Conservation (phyloP, 1,139 yeast genomes). For the Kurtzmaniella quercitrusa region DNA sequence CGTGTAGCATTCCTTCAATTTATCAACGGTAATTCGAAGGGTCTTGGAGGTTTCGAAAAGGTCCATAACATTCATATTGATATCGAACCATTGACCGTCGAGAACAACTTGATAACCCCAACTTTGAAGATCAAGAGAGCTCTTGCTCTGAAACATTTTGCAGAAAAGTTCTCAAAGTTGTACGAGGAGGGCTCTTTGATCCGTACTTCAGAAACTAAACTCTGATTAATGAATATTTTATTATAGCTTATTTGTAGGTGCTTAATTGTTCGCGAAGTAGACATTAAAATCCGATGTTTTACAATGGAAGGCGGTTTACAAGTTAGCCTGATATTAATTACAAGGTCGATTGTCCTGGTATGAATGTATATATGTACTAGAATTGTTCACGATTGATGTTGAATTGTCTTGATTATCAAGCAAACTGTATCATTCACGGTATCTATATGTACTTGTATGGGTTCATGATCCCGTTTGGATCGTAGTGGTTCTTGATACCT, state of each 20-base stretch:
- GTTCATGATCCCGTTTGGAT: conserved; percentile 86
- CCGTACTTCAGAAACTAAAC: conserved; percentile 13
- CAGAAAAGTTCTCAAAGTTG: conserved; percentile 17
- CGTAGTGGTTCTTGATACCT: conserved; percentile 71
- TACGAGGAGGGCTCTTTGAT: conserved; percentile 26
- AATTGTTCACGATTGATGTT: too few relatives aligned
- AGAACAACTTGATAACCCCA: conserved; percentile 38
- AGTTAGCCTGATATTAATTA: too few relatives aligned
- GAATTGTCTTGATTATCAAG: background rate
- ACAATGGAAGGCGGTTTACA: too few relatives aligned
- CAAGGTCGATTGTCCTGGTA: too few relatives aligned
- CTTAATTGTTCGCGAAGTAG: too few relatives aligned
- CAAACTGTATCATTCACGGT: conserved; percentile 5
- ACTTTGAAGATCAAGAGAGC: conserved; percentile 40
- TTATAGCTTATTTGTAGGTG: too few relatives aligned
- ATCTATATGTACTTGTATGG: conserved; percentile 78
- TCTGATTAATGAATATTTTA: conserved; percentile 7
- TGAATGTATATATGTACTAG: too few relatives aligned
- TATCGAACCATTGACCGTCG: conserved; percentile 38
- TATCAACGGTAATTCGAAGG: conserved; percentile 24
- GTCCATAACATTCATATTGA: conserved; percentile 32
- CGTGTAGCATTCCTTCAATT: conserved; percentile 22
- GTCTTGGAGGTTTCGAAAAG: conserved; percentile 33
- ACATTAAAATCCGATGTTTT: too few relatives aligned
- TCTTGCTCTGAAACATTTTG: conserved; percentile 30